A percentile compares a stretch with the other conserved stretches of the same genome.
Evolutionary conservation across 805 yeast genomes (phyloP).

Genomic region (Naumovozyma castellii): DNA sequence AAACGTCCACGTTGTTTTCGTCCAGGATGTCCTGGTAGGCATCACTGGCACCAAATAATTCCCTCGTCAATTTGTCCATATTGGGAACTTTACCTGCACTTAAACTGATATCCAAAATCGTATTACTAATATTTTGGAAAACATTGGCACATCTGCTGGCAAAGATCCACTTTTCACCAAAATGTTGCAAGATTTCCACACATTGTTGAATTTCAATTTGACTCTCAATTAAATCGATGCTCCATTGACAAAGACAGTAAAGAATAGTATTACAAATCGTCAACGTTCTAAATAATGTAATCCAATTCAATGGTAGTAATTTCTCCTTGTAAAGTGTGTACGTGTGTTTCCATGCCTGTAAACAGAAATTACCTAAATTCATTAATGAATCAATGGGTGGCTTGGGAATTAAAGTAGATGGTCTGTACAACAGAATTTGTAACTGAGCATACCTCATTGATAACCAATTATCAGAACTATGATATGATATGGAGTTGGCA

Average conservation of each 20-base stretch:
- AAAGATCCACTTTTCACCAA: slow-evolving; percentile 39
- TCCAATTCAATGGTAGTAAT: slow-evolving; percentile 42
- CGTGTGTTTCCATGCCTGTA: slow-evolving; percentile 38
- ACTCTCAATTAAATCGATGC: slow-evolving; percentile 37
- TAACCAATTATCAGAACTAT: slow-evolving; percentile 30
- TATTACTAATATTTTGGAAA: slow-evolving; percentile 35
- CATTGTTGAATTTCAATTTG: slow-evolving; percentile 39
- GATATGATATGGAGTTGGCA: slow-evolving; percentile 24
- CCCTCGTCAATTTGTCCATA: slow-evolving; percentile 34
- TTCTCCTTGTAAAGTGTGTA: slow-evolving; percentile 38
- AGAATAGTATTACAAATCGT: slow-evolving; percentile 40
- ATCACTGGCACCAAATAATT: slow-evolving; percentile 36
- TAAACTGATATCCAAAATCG: slow-evolving; percentile 37
- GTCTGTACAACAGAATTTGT: slow-evolving; percentile 39
- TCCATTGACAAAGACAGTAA: slow-evolving; percentile 39
- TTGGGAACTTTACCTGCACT: slow-evolving; percentile 33
- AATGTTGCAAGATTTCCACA: slow-evolving; percentile 38
- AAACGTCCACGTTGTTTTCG: slow-evolving; percentile 38
- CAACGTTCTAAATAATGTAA: slow-evolving; percentile 37
- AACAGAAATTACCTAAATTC: slow-evolving; percentile 37
- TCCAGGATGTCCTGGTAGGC: slow-evolving; percentile 39
- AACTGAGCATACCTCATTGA: slow-evolving; percentile 38
- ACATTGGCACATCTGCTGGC: slow-evolving; percentile 38
- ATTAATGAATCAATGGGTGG: slow-evolving; percentile 35
- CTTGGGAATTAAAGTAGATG: slow-evolving; percentile 39